A percentile compares a stretch with the other conserved stretches of the same genome.
These are phyloP conservation scores for Penicillium turbatum DNA, from an alignment of 495 filamentous ascomycete species.

Conservation along the genomic window DNA sequence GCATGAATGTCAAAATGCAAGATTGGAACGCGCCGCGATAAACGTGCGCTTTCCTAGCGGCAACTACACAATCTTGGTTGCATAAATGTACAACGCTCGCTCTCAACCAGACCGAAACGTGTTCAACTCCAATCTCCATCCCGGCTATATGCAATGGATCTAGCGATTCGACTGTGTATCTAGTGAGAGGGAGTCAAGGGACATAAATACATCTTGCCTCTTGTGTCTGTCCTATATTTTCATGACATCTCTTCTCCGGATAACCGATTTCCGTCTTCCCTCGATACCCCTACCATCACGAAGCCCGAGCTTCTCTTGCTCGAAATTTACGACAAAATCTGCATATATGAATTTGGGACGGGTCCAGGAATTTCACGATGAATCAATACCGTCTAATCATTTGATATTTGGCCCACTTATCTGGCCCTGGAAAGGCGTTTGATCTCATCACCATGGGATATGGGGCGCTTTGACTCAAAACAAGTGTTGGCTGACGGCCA, in stretches of 20 bases:
- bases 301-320: conserved; percentile 1
- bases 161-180: background rate
- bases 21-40: conserved; percentile 39
- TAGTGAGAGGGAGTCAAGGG: background rate
- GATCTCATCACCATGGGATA: background rate
- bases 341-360: conserved; percentile 6
- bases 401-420: background rate
- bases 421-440: conserved; percentile 6
- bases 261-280: background rate
- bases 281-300: conserved; percentile 1
- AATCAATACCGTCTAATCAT: background rate
- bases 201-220: conserved; percentile 13
- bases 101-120: background rate
- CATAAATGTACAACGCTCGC: background rate
- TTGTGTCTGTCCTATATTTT: conserved; percentile 16
- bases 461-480: background rate
- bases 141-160: background rate
- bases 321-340: conserved; percentile 3
- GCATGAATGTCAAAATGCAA: conserved; percentile 42
- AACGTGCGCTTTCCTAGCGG: background rate
- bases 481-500: background rate
- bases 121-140: background rate
- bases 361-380: conserved; percentile 1
- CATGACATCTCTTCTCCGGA: background rate
- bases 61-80: background rate